Conservation (phyloP, 805 yeast species). For the Pichia gijzeniarum region DNA sequence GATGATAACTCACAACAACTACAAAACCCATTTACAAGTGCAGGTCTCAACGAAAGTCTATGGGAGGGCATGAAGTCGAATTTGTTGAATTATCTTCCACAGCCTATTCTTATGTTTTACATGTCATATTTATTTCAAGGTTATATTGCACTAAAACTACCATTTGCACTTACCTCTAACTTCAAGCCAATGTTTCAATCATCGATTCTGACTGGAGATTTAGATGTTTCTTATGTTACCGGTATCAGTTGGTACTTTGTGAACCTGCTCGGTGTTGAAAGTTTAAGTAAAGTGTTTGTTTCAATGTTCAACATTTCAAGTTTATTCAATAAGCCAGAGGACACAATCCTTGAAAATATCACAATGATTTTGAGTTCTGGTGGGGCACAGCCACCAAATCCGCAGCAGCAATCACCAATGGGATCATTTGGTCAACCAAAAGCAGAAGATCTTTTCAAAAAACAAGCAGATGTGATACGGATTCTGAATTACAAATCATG, state of each 20-base stretch:
- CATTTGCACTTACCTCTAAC: conserved; percentile 84
- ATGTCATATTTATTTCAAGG: conserved; percentile 91
- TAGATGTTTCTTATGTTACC: conserved; percentile 88
- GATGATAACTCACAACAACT: conserved; percentile 33
- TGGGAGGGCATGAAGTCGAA: conserved; percentile 75
- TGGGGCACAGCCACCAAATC: conserved; percentile 4
- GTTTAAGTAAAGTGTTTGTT: conserved; percentile 49
- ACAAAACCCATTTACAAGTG: conserved; percentile 63
- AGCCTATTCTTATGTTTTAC: conserved; percentile 94
- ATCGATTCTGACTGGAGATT: conserved; percentile 76
- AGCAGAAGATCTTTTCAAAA: conserved; percentile 53
- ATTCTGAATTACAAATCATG: conserved; percentile 25
- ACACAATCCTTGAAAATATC: conserved; percentile 3
- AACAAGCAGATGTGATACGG: conserved; percentile 35
- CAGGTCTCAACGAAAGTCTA: conserved; percentile 64
- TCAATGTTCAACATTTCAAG: conserved; percentile 52
- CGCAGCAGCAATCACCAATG: background rate
- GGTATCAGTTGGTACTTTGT: conserved; percentile 95
- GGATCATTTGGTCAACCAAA: conserved; percentile 40
- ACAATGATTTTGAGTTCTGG: conserved; percentile 9
- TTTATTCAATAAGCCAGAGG: conserved; percentile 34
- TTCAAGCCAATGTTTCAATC: conserved; percentile 90
- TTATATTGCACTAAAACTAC: conserved; percentile 77
- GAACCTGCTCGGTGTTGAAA: conserved; percentile 73
- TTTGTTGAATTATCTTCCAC: conserved; percentile 80